Evolutionary conservation across 2,329 filamentous ascomycete genomes (phyloP).

Genomic region (Aureobasidium namibiae): DNA sequence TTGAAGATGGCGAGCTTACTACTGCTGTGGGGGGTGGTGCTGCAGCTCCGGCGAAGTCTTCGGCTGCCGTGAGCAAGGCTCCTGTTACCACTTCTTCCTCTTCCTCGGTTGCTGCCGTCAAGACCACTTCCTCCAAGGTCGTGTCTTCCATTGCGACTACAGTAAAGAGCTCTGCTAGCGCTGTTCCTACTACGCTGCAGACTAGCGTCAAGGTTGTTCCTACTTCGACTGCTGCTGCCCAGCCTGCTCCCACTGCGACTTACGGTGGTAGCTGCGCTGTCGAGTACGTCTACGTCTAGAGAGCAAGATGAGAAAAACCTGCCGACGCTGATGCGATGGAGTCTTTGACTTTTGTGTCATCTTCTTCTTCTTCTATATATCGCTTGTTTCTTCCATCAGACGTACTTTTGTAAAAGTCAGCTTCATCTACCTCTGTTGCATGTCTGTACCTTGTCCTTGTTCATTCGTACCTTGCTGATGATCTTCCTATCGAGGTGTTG

Average conservation of each 20-base stretch:
- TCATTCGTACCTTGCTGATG: too few species aligned
- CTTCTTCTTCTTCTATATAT: too few species aligned
- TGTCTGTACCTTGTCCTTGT: too few species aligned
- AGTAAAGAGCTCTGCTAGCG: not conserved
- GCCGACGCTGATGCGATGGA: too few species aligned
- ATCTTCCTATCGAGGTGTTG: too few species aligned
- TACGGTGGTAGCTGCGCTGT: slow-evolving; percentile 3
- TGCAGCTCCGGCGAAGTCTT: slow-evolving; percentile 3
- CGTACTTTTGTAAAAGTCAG: too few species aligned
- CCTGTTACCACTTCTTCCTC: not conserved
- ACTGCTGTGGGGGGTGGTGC: slow-evolving; percentile 17
- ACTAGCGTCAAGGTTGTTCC: not conserved
- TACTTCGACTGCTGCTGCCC: not conserved
- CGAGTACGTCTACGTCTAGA: slow-evolving; percentile 16
- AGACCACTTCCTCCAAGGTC: not conserved
- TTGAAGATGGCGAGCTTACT: slow-evolving; percentile 49
- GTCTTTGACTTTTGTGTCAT: not conserved
- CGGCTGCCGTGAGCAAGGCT: too few species aligned
- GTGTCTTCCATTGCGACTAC: not conserved
- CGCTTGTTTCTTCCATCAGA: too few species aligned
- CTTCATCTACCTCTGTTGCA: too few species aligned
- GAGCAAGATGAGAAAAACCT: too few species aligned
- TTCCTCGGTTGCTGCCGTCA: not conserved
- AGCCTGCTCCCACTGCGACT: not conserved
- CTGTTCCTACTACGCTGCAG: slow-evolving; percentile 2